Evolutionary conservation across 176 grass and related monocot species (phyloP).

Genomic region (Musa beccarii): DNA sequence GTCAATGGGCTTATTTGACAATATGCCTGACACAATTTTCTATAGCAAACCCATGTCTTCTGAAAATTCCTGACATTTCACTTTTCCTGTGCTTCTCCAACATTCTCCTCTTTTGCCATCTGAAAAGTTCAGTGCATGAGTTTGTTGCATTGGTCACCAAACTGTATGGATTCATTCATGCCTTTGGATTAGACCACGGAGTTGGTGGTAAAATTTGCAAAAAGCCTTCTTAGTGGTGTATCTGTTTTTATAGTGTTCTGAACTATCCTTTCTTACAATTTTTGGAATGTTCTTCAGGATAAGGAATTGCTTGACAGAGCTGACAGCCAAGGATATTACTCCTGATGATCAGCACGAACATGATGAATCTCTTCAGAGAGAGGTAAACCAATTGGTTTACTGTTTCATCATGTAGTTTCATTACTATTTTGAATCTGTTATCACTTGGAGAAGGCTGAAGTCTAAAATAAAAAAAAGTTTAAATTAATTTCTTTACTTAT

Average conservation of each 20-base stretch:
- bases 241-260: not conserved
- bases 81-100: not conserved
- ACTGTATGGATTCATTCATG: not conserved
- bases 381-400: slow-evolving; percentile 39
- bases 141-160: not conserved
- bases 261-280: not conserved
- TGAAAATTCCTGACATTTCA: not conserved
- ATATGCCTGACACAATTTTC: not conserved
- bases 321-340: slow-evolving; percentile 87
- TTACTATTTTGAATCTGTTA: not conserved
- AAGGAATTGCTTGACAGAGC: slow-evolving; percentile 67
- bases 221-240: not conserved
- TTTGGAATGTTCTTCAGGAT: slow-evolving; percentile 47
- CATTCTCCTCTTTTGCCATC: too few relatives aligned
- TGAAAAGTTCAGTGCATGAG: not conserved
- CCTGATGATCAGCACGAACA: slow-evolving; percentile 91
- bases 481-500: not conserved
- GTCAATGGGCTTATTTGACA: not conserved
- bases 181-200: not conserved
- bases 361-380: slow-evolving; percentile 92
- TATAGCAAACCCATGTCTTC: not conserved
- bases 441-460: not conserved
- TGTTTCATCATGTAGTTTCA: not conserved
- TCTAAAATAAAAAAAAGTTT: not conserved
- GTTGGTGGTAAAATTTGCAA: slow-evolving; percentile 1